Percentiles rank a stretch among this genome's conserved stretches.
These are phyloP conservation scores for Glycine latifolia DNA, from an alignment of 306 rosid genomes.

Conservation along the genomic window DNA sequence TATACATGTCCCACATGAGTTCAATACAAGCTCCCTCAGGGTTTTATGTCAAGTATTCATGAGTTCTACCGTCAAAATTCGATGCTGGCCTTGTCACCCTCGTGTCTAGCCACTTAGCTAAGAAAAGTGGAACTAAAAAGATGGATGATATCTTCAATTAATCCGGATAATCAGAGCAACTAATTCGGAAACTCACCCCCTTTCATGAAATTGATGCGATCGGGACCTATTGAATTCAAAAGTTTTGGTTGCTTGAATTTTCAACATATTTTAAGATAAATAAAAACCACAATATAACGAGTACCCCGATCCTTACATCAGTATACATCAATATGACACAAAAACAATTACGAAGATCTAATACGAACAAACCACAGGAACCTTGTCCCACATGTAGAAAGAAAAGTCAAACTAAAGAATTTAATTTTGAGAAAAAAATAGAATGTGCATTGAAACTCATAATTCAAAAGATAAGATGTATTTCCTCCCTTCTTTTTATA, in stretches of 20 bases:
- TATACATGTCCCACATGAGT: neutral
- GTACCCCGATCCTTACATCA: no score
- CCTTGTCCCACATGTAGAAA: neutral
- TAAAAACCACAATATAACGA: neutral
- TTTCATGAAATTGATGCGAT: neutral
- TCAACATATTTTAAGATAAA: slow-evolving; percentile 1
- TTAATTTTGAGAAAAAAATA: no score
- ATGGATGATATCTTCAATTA: neutral
- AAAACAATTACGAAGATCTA: no score
- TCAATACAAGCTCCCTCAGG: neutral
- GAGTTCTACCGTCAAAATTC: neutral
- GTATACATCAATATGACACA: no score
- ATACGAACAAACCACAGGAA: no score
- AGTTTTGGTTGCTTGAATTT: neutral
- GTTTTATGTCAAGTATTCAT: slow-evolving; percentile 27
- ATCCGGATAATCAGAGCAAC: neutral
- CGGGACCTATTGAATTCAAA: no score
- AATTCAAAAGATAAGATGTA: no score
- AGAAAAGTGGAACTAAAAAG: slow-evolving; percentile 3
- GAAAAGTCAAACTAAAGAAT: neutral
- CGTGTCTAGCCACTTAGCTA: neutral
- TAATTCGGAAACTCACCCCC: slow-evolving; percentile 6
- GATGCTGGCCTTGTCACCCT: slow-evolving; percentile 7
- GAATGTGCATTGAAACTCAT: neutral
- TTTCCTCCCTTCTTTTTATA: no score